Evolutionary conservation across 495 filamentous ascomycete genomes (phyloP).

Genomic region (Chaetomidium leptoderma): DNA sequence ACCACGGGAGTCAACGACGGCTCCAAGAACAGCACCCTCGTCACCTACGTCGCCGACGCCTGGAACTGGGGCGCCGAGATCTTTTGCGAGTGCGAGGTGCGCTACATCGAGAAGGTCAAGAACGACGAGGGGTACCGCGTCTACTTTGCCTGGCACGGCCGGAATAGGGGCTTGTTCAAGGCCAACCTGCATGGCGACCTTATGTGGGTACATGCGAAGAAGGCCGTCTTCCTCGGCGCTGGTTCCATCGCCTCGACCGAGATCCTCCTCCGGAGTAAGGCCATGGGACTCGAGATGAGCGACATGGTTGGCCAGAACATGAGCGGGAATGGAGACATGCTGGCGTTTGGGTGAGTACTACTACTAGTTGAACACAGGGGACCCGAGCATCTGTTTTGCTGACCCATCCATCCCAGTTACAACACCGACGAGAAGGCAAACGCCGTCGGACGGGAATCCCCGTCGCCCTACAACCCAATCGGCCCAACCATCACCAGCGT

Average conservation of each 20-base stretch:
- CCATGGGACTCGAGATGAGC: constrained; percentile 56
- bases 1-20: constrained; percentile 63
- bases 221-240: constrained; percentile 58
- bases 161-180: constrained; percentile 54
- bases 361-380: background rate
- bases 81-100: constrained; percentile 67
- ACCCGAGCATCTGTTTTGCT: constrained; percentile 4
- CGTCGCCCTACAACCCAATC: constrained; percentile 49
- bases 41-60: constrained; percentile 65
- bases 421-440: constrained; percentile 55
- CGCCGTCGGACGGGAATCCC: constrained; percentile 48
- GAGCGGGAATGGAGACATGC: constrained; percentile 65
- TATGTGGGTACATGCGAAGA: constrained; percentile 63
- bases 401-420: constrained; percentile 43
- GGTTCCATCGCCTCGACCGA: constrained; percentile 61
- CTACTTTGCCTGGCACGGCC: constrained; percentile 63
- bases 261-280: constrained; percentile 60
- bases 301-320: constrained; percentile 56
- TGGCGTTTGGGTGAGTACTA: constrained; percentile 53
- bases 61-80: constrained; percentile 74
- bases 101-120: constrained; percentile 55
- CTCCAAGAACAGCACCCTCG: constrained; percentile 60
- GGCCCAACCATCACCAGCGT: constrained; percentile 62
- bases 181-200: constrained; percentile 56
- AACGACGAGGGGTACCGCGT: constrained; percentile 54